phyloP scores from a whole-genome alignment of 2,329 filamentous ascomycete species.

The Thielaviopsis ethacetica region DNA sequence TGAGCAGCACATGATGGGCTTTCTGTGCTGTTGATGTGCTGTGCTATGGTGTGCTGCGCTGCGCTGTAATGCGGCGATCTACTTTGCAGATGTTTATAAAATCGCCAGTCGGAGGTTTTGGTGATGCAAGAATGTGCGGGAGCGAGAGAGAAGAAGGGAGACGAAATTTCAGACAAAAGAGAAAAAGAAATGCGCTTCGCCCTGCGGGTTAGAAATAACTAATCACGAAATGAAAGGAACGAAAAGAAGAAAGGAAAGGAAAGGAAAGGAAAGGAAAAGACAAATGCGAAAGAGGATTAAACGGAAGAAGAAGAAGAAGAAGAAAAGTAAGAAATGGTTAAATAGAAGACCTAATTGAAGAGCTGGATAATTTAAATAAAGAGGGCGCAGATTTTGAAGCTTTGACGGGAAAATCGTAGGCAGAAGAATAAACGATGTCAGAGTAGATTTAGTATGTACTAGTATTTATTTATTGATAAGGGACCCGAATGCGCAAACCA shows the following conservation, averaged over 20 bases:
- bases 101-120: not conserved
- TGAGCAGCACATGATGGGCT: conserved; percentile 32
- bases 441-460: too few species aligned
- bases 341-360: too few species aligned
- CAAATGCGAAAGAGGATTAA: too few species aligned
- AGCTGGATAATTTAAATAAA: too few species aligned
- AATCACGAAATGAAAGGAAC: not conserved
- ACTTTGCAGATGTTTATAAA: not conserved
- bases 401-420: not conserved
- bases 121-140: not conserved
- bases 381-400: too few species aligned
- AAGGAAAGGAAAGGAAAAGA: too few species aligned
- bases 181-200: not conserved
- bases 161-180: not conserved
- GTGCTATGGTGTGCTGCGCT: not conserved
- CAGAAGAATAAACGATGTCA: not conserved
- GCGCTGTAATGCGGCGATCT: too few species aligned
- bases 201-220: not conserved
- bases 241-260: not conserved
- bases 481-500: too few species aligned
- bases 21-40: too few species aligned
- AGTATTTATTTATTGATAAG: too few species aligned
- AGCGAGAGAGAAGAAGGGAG: not conserved
- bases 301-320: too few species aligned
- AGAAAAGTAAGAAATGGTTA: too few species aligned